Base-by-base conservation (phyloP, 208 protist genomes). In the Trypanosoma avium region DNA sequence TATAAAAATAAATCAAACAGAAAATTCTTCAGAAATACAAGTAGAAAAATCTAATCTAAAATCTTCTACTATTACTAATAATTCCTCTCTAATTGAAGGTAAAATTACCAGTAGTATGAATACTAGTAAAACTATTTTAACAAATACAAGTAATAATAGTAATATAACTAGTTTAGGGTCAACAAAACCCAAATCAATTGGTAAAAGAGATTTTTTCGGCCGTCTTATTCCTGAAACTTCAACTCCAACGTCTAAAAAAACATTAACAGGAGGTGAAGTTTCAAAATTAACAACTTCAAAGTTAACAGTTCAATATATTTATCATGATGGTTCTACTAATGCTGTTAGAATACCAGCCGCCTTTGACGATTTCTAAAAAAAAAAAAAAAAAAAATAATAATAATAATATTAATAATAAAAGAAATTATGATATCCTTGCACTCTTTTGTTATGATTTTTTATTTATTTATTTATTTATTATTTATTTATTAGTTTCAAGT, bases 271-370 rank as follows among this genome's bases (percentile, higher is more conserved):
- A 33, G 60, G 74, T 4, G 26, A 17, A 13, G n/a, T 6, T 6
- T 66, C 19, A 42, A 55, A 24, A 30, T n/a, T 33, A 47, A 21
- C 46, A 17, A 24, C 50, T 10, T 30, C 55, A 0, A 55, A 36
- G 13, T 19, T 45, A 29, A 61, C 54, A 1, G 73, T 86, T 24
- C 59, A 68, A 29, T 95, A 95, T 73, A 61, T 79, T 1, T 91
- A 92, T 60, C 77, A 90, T 36, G 89, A 93, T 42, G 89, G 89
- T 19, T 80, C 70, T 54, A 93, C 89, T 12, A 95, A 95, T 53
- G 89, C 82, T 2, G 86, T 95, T 24, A 84, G 84, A 53, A 86
- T 93, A 63, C 82, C 82, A 1, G 86, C 89, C 4, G 63, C 63
- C 3, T 58, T 92, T 27, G 52, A 64, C 5, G 86, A 95, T 48